phyloP scores from a whole-genome alignment of 495 filamentous ascomycete species.

The Halenospora varia region DNA sequence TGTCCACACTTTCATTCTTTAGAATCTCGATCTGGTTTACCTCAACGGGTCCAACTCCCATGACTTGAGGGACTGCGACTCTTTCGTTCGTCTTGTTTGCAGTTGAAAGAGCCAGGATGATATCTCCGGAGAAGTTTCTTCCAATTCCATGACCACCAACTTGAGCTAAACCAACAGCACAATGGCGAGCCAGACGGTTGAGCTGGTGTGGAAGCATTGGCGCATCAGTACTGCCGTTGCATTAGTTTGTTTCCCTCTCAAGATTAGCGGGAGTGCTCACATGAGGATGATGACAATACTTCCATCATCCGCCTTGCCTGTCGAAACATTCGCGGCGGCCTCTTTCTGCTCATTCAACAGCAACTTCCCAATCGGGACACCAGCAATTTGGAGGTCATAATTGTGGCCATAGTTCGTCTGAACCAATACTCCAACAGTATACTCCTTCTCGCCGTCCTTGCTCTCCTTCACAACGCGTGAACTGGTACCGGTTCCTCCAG shows the following conservation, averaged over 20 bases:
- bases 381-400: slow-evolving; percentile 19
- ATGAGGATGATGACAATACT: slow-evolving; percentile 24
- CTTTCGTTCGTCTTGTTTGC: slow-evolving; percentile 18
- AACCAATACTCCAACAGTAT: slow-evolving; percentile 20
- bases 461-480: slow-evolving; percentile 22
- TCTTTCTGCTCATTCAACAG: slow-evolving; percentile 9
- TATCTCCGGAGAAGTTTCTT: slow-evolving; percentile 24
- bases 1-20: slow-evolving; percentile 25
- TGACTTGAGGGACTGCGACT: slow-evolving; percentile 7
- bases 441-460: slow-evolving; percentile 7
- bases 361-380: slow-evolving; percentile 21
- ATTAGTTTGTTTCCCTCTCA: background rate
- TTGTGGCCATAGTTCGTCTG: slow-evolving; percentile 24
- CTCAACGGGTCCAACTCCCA: slow-evolving; percentile 12
- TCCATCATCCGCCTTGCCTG: slow-evolving; percentile 26
- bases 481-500: slow-evolving; percentile 25
- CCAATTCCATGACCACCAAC: slow-evolving; percentile 25
- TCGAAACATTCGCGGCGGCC: too few relatives aligned
- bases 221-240: slow-evolving; percentile 21
- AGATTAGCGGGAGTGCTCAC: slow-evolving; percentile 1
- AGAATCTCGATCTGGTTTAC: slow-evolving; percentile 20
- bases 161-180: slow-evolving; percentile 20
- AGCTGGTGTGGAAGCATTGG: slow-evolving; percentile 27
- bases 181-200: slow-evolving; percentile 22
- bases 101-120: slow-evolving; percentile 26